Conservation (phyloP, 2,329 filamentous ascomycete species). For the Lasiodiplodia gonubiensis region DNA sequence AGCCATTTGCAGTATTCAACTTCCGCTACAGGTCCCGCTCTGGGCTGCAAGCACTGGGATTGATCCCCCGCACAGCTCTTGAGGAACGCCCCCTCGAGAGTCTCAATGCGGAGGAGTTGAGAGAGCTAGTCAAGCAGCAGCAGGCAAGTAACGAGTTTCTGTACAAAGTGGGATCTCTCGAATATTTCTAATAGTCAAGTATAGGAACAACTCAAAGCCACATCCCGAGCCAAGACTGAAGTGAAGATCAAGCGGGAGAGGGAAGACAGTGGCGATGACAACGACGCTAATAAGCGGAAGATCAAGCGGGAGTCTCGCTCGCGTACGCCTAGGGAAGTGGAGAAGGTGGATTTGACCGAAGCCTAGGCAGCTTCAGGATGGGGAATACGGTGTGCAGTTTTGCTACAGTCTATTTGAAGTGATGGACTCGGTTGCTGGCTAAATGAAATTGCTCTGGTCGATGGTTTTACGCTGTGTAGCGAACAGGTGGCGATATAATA, state of each 20-base stretch:
- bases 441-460: no score
- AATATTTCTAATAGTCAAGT: not conserved
- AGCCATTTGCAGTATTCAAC: constrained; percentile 35
- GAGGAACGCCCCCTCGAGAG: constrained; percentile 35
- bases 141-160: constrained; percentile 27
- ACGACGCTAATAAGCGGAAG: not conserved
- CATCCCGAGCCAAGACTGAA: not conserved
- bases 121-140: constrained; percentile 33
- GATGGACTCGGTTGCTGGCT: no score
- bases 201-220: not conserved
- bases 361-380: not conserved
- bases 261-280: not conserved
- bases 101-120: constrained; percentile 35
- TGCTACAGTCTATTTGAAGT: not conserved
- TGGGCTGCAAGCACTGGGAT: constrained; percentile 39
- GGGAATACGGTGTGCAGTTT: not conserved
- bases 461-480: no score
- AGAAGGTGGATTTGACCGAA: not conserved
- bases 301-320: not conserved
- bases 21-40: constrained; percentile 40
- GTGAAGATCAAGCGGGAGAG: not conserved
- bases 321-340: not conserved
- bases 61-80: constrained; percentile 40
- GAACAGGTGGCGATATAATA: no score
- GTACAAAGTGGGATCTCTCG: not conserved